Percentiles rank a stretch among this genome's conserved stretches.
phyloP scores from a whole-genome alignment of 768 basidiomycete species.

The Boletus reticulatus region DNA sequence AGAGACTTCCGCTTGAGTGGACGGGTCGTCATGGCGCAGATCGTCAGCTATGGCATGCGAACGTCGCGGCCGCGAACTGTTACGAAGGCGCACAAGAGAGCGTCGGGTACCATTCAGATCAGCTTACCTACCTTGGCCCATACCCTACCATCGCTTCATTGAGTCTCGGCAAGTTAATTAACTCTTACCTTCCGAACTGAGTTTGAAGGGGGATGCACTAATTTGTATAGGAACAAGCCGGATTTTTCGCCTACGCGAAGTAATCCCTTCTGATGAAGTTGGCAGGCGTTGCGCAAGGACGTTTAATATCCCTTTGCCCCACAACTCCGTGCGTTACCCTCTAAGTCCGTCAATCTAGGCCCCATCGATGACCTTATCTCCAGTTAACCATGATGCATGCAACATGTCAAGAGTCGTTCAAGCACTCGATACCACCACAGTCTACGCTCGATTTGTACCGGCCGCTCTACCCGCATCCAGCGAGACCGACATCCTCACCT shows the following conservation, averaged over 20 bases:
- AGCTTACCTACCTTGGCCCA: conserved; percentile 77
- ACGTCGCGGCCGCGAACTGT: conserved; percentile 84
- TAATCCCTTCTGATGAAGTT: conserved; percentile 62
- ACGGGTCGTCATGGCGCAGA: conserved; percentile 29
- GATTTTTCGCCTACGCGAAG: conserved; percentile 73
- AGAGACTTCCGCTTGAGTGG: conserved; percentile 70
- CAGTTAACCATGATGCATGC: conserved; percentile 89
- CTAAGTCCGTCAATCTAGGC: neutral
- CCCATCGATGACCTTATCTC: neutral
- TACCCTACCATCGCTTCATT: conserved; percentile 85
- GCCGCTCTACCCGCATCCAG: conserved; percentile 47
- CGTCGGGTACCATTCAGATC: conserved; percentile 82
- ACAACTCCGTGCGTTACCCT: conserved; percentile 64
- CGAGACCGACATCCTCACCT: conserved; percentile 13
- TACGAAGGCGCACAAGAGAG: conserved; percentile 81
- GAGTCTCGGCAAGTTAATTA: conserved; percentile 57
- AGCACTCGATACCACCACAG: conserved; percentile 77
- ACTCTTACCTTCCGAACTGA: neutral
- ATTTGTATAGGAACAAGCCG: conserved; percentile 56
- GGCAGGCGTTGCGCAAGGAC: conserved; percentile 61
- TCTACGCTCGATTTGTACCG: conserved; percentile 67
- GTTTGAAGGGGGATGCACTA: neutral
- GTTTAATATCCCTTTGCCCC: conserved; percentile 71
- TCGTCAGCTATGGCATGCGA: conserved; percentile 62
- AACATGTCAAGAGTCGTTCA: conserved; percentile 78